A percentile compares a stretch with the other conserved stretches of the same genome.
phyloP scores from a whole-genome alignment of 1,284 basidiomycete genomes.

The Apiotrichum porosum region DNA sequence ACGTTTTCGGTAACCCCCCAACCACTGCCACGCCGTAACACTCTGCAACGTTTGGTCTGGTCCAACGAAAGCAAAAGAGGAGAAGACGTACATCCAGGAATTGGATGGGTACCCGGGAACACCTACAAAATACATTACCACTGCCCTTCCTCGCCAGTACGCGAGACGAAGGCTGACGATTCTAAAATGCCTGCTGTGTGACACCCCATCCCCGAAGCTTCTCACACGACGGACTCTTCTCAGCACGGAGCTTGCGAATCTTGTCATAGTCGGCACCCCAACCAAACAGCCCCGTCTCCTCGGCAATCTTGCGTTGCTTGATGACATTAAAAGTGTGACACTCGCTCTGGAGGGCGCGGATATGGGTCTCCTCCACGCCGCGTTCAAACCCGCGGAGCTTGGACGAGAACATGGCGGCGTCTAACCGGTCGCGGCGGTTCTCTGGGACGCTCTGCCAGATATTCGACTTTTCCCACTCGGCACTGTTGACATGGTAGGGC shows the following conservation, averaged over 20 bases:
- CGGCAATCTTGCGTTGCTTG: constrained; percentile 56
- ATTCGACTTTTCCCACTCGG: constrained; percentile 72
- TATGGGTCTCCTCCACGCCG: constrained; percentile 66
- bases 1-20: too few relatives aligned
- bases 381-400: constrained; percentile 45
- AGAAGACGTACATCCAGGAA: too few relatives aligned
- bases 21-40: too few relatives aligned
- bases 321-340: constrained; percentile 36
- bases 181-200: constrained; percentile 12
- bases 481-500: constrained; percentile 78
- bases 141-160: too few relatives aligned
- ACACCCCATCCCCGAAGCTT: constrained; percentile 36
- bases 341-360: constrained; percentile 61
- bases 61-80: too few relatives aligned
- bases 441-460: constrained; percentile 59
- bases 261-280: constrained; percentile 84
- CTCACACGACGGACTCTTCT: constrained; percentile 60
- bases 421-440: constrained; percentile 51
- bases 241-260: constrained; percentile 33
- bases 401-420: constrained; percentile 36
- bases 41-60: too few relatives aligned
- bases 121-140: too few relatives aligned
- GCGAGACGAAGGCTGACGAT: too few relatives aligned
- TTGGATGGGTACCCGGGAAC: too few relatives aligned
- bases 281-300: constrained; percentile 78